Base-by-base conservation (phyloP, 306 rosid genomes). In the Glycine latifolia region DNA sequence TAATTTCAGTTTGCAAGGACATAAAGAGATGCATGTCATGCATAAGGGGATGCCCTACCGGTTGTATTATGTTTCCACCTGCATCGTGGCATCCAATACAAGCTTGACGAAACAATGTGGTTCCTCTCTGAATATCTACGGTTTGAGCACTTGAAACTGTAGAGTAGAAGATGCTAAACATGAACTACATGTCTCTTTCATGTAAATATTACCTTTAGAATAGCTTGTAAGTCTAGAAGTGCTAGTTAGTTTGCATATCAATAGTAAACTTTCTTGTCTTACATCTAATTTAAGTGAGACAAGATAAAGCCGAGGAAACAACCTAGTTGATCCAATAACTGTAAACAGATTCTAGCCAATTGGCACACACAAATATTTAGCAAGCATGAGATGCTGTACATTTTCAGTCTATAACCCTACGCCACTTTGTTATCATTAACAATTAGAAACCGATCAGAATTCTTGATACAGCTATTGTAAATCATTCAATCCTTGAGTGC, bases 1-100 rank as follows among this genome's bases (percentile, higher is more conserved):
- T 5, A 33, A 77, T 6, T 79, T 49, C 68, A 7, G 59, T 67
- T 59, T 35, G 41, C 44, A 47, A 48, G 37, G 58, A 73, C 46
- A 35, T 41, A 33, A 69, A 31, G 6, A 46, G 71, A 74, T 52
- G 53, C 59, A 61, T 39, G 76, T 26, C 31, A 26, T 26, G 1
- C 17, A 48, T 26, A 80, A 4, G 52, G 56, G 58, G 77, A 84
- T 69, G 77, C 90, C 88, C 74, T 26, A 92, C 97, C 2, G 98
- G 97, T 85, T 92, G 97, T 76, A 92, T 84, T 81, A 92, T 88
- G 89, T 95, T 95, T 83, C 98, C 98, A 44, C 98, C 98, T 11
- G 80, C 90, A 82, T 73, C 95, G 58, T 95, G 98, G 77, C 97
- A 95, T 59, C 98, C 98, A 68, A 95, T 92, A 91, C 98, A 95